A percentile compares a stretch with the other conserved stretches of the same genome.
Evolutionary conservation across 495 filamentous ascomycete genomes (phyloP).

Genomic region (Talaromyces thailandensis): DNA sequence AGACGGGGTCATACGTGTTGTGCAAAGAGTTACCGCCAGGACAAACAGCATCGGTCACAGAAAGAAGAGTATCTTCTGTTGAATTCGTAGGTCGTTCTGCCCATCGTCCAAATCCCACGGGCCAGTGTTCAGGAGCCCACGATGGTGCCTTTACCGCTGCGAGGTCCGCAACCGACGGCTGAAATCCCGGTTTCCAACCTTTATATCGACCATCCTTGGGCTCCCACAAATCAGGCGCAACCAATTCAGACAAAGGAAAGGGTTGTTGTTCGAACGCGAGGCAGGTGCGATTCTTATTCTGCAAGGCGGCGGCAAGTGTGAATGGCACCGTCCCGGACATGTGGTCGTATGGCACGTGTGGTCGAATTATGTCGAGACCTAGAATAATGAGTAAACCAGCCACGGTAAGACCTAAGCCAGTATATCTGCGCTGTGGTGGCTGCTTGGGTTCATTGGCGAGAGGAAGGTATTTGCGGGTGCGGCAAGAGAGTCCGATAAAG

Average conservation of each 20-base stretch:
- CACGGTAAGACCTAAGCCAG: background rate
- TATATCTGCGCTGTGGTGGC: background rate
- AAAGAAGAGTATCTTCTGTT: background rate
- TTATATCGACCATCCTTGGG: constrained; percentile 13
- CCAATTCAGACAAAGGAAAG: constrained; percentile 13
- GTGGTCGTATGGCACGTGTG: constrained; percentile 16
- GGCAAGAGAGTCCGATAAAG: background rate
- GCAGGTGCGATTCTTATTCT: background rate
- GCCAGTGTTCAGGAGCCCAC: constrained; percentile 13
- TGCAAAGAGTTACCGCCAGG: background rate
- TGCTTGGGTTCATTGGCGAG: constrained; percentile 9
- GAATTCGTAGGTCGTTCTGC: background rate
- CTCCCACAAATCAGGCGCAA: constrained; percentile 15
- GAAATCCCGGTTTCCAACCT: constrained; percentile 13
- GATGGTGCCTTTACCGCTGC: background rate
- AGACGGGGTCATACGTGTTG: constrained; percentile 19
- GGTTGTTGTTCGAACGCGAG: background rate
- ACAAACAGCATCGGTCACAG: background rate
- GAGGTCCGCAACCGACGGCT: background rate
- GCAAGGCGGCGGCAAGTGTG: constrained; percentile 11
- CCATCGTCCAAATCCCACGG: constrained; percentile 16
- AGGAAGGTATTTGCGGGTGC: constrained; percentile 2
- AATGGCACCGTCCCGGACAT: constrained; percentile 19
- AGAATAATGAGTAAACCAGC: constrained; percentile 1
- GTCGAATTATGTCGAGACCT: constrained; percentile 10